Base-by-base conservation (phyloP, 495 filamentous ascomycete genomes). In the Penicillium fimorum region DNA sequence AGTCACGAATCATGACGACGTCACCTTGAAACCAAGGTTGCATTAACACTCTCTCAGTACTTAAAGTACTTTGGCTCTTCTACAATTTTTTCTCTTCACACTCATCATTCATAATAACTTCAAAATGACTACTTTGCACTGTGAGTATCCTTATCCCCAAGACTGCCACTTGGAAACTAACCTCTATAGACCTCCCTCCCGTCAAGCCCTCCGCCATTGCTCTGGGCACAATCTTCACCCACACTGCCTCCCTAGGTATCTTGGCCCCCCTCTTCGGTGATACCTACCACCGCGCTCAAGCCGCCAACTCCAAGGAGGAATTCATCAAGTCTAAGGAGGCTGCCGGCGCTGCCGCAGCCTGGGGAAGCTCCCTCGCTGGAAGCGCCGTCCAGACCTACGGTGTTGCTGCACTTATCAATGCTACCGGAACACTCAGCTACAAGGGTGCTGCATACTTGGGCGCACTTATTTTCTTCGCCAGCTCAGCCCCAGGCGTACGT, bases 131-230 rank as follows among this genome's bases (percentile, higher is more conserved):
- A 82, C 81, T 70, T 76, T 87, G 58, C 77, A 85, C 68, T 87
- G 84, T 87, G 75, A 76, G 83, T 78, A 48, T 15, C 46, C 38
- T 46, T 22, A 37, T 30, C n/a, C 41, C 8, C 22, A 35, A 40
- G 18, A 41, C 4, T 44, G 27, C 35, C 13, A 20, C 3, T 20
- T 24, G 27, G n/a, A 60, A 38, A 24, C 37, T 44, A 58, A 53
- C 30, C 54, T 37, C n/a, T 24, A 17, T 50, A 96, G 91, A 97
- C 69, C 85, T 98, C 57, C 94, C 94, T 63, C 82, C 94, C 42
- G 94, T 98, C 66, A 97, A 96, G 86, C 94, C 94, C 47, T 97
- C 93, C 47, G 94, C 94, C 58, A 96, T 98, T 68, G 94, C 93
- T 61, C 83, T 97, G 63, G 94, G 94, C 73, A 96, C 94, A 40